Evolutionary conservation across 1,139 yeast species (phyloP).

Genomic region (Spathaspora jeffriesii): DNA sequence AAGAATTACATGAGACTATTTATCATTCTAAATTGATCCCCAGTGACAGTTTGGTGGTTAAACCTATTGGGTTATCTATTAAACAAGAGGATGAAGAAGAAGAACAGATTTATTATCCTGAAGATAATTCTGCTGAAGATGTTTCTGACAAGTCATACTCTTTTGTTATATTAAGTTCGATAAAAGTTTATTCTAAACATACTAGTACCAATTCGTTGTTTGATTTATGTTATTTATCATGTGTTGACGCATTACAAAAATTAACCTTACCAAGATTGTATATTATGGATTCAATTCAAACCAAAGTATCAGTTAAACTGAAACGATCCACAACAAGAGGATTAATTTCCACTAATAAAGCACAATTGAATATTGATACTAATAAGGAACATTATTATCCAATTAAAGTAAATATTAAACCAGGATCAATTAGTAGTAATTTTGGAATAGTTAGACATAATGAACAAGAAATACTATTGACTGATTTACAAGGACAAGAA

Average conservation of each 20-base stretch:
- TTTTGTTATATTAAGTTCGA: constrained; percentile 69
- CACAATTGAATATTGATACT: constrained; percentile 29
- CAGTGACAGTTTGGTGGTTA: constrained; percentile 42
- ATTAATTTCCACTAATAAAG: constrained; percentile 46
- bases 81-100: constrained; percentile 26
- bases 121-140: constrained; percentile 14
- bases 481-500: constrained; percentile 80
- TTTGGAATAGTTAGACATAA: constrained; percentile 58
- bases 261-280: constrained; percentile 69
- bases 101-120: constrained; percentile 38
- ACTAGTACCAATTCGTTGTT: constrained; percentile 66
- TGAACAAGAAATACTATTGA: constrained; percentile 44
- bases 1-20: constrained; percentile 60
- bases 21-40: constrained; percentile 56
- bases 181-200: constrained; percentile 65
- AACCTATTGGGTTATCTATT: constrained; percentile 51
- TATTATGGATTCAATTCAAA: constrained; percentile 52
- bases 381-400: constrained; percentile 19
- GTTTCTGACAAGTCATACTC: constrained; percentile 44
- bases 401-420: constrained; percentile 34
- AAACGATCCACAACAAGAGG: constrained; percentile 37
- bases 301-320: constrained; percentile 52
- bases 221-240: constrained; percentile 74
- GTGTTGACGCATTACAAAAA: constrained; percentile 61
- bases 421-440: constrained; percentile 55